These are phyloP conservation scores for Pelargonium nanum DNA, from an alignment of 345 rosid species.

Conservation along the genomic window DNA sequence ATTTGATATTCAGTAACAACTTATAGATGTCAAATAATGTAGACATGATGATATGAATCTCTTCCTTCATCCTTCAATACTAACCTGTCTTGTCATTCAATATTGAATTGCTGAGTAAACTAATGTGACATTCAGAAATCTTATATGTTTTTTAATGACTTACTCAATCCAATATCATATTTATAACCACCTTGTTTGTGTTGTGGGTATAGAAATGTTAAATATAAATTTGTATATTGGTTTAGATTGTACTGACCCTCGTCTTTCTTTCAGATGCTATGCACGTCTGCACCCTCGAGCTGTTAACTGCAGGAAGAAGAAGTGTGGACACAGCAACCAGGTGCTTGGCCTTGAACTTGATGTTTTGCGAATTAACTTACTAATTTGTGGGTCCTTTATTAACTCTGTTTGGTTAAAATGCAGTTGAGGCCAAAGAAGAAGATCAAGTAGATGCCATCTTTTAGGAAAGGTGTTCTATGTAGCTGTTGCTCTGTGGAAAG, in stretches of 20 bases:
- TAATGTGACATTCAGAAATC: too few species aligned
- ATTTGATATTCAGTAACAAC: too few species aligned
- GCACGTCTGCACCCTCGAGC: conserved; percentile 94
- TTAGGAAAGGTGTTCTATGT: not conserved
- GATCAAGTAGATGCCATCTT: conserved; percentile 34
- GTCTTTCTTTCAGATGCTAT: conserved; percentile 43
- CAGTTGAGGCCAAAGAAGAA: conserved; percentile 53
- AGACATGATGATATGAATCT: too few species aligned
- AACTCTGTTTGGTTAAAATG: not conserved
- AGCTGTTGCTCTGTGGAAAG: not conserved
- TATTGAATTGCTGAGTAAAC: too few species aligned
- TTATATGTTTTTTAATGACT: too few species aligned
- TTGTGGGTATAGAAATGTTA: too few species aligned
- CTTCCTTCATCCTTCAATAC: too few species aligned
- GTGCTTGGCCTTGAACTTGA: conserved; percentile 13
- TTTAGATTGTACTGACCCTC: not conserved
- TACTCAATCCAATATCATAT: too few species aligned
- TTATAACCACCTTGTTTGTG: not conserved
- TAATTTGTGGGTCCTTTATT: not conserved
- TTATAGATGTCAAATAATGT: too few species aligned
- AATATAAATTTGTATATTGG: not conserved
- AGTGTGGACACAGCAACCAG: conserved; percentile 97
- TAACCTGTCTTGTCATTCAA: too few species aligned
- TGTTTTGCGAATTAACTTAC: not conserved
- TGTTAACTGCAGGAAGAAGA: conserved; percentile 89